Conservation (phyloP, 306 rosid species). For the Cyclanthera cordifolia region DNA sequence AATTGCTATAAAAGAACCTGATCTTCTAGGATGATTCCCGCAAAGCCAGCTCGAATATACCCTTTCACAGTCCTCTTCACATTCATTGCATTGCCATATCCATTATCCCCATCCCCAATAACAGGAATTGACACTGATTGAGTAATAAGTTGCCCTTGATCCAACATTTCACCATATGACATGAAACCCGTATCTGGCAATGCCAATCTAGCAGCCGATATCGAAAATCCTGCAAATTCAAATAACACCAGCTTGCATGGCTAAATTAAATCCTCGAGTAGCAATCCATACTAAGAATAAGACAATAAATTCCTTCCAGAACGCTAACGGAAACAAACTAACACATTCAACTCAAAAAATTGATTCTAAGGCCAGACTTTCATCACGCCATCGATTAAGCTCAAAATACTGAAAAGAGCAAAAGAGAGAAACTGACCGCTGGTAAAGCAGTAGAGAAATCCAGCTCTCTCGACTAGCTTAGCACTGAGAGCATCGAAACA, state of each 20-base stretch:
- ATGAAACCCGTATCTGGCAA: slow-evolving; percentile 73
- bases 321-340: neutral
- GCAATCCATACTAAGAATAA: neutral
- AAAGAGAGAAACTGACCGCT: slow-evolving; percentile 36
- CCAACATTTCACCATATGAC: slow-evolving; percentile 79
- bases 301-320: neutral
- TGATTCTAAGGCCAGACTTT: neutral
- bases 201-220: slow-evolving; percentile 66
- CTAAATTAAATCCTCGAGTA: neutral
- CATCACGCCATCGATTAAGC: neutral
- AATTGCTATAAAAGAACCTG: slow-evolving; percentile 38
- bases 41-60: slow-evolving; percentile 63
- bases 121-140: slow-evolving; percentile 70
- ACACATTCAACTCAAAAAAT: neutral
- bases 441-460: slow-evolving; percentile 60
- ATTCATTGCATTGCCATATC: slow-evolving; percentile 82
- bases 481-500: slow-evolving; percentile 85
- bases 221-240: slow-evolving; percentile 50
- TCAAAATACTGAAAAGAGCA: neutral
- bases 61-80: slow-evolving; percentile 82
- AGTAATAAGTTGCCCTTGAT: slow-evolving; percentile 58
- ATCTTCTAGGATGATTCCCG: slow-evolving; percentile 78
- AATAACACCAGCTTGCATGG: neutral
- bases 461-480: slow-evolving; percentile 60
- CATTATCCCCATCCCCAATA: slow-evolving; percentile 81